Conservation (phyloP, 202 grass and related monocot genomes). For the Musa balbisiana region DNA sequence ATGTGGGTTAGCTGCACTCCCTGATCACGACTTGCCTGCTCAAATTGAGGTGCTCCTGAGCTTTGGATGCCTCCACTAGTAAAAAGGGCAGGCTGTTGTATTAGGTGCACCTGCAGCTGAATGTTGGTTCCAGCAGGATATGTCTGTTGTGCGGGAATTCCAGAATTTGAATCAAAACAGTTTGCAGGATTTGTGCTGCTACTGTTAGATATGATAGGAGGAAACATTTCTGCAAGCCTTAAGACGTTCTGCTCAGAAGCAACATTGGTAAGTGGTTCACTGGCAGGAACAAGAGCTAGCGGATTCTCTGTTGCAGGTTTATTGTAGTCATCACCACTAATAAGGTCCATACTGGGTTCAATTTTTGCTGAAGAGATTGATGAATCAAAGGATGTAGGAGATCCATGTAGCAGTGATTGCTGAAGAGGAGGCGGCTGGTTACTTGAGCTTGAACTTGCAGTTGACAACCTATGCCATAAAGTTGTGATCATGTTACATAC, state of each 20-base stretch:
- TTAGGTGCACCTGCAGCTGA: slow-evolving; percentile 32
- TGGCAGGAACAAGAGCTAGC: slow-evolving; percentile 63
- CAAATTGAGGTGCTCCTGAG: slow-evolving; percentile 27
- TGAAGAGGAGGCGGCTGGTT: slow-evolving; percentile 38
- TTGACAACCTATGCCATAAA: slow-evolving; percentile 6
- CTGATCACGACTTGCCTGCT: slow-evolving; percentile 36
- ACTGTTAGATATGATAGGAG: slow-evolving; percentile 31
- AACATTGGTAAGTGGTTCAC: slow-evolving; percentile 38
- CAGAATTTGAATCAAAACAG: slow-evolving; percentile 34
- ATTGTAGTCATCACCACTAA: slow-evolving; percentile 67
- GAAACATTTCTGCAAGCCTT: slow-evolving; percentile 78
- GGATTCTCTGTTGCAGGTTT: slow-evolving; percentile 55
- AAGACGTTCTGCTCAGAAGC: slow-evolving; percentile 56
- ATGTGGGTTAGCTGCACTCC: slow-evolving; percentile 33
- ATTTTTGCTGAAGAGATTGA: slow-evolving; percentile 27
- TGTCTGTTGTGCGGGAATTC: slow-evolving; percentile 37
- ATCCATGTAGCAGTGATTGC: slow-evolving; percentile 41
- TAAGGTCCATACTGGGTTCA: slow-evolving; percentile 62
- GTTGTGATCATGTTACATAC: not conserved
- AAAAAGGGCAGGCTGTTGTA: slow-evolving; percentile 36
- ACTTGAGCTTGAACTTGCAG: slow-evolving; percentile 37
- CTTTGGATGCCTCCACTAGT: slow-evolving; percentile 30
- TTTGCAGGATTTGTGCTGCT: slow-evolving; percentile 33
- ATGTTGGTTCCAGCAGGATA: slow-evolving; percentile 17
- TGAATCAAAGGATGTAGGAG: slow-evolving; percentile 37